Conservation (phyloP, 169 alveolate genomes). For the Prorocentrum cordatum region DNA sequence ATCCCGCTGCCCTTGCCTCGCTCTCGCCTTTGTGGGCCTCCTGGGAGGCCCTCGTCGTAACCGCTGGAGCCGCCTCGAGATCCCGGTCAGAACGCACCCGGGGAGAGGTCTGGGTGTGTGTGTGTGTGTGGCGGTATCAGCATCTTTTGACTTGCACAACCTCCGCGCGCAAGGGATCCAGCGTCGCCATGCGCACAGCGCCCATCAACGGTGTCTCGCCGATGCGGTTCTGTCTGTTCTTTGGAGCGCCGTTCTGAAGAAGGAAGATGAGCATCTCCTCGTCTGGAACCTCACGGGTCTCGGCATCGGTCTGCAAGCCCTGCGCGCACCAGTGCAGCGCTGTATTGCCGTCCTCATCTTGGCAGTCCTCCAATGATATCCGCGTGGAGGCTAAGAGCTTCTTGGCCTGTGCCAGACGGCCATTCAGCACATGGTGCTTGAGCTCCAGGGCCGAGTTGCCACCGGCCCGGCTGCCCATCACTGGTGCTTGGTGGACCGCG, state of each 20-base stretch:
- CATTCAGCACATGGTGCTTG: conserved; percentile 40
- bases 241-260: conserved; percentile 57
- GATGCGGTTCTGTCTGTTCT: conserved; percentile 12
- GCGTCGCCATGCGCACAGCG: conserved; percentile 11
- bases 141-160: too few relatives aligned
- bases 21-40: too few relatives aligned
- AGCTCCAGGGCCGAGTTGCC: conserved; percentile 37
- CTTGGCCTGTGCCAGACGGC: conserved; percentile 55
- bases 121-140: too few relatives aligned
- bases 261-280: conserved; percentile 53
- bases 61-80: too few relatives aligned
- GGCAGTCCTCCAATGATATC: conserved; percentile 29
- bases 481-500: too few relatives aligned
- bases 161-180: too few relatives aligned
- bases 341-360: not conserved
- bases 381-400: conserved; percentile 36
- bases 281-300: too few relatives aligned
- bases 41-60: too few relatives aligned
- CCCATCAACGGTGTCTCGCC: conserved; percentile 43
- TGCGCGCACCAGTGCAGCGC: not conserved
- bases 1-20: too few relatives aligned
- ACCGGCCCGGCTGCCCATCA: too few relatives aligned
- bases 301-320: not conserved
- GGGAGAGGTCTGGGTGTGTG: too few relatives aligned
- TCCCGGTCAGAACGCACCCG: too few relatives aligned